Evolutionary conservation across 2,329 filamentous ascomycete genomes (phyloP), one percentile per base, ranked within the genome.

Genomic region (Aspergillus sp.): DNA sequence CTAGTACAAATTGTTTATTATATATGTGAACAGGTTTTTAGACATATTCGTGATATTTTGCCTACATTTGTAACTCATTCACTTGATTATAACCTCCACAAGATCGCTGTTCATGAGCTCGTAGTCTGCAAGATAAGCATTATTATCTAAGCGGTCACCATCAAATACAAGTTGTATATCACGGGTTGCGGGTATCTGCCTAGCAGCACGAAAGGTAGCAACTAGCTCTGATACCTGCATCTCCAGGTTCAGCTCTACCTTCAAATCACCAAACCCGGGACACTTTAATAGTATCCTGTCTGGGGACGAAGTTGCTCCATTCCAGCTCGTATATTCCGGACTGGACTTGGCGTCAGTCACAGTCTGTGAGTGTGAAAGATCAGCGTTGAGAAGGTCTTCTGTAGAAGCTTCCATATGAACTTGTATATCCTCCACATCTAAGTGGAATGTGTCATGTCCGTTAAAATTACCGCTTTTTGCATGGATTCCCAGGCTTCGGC

Each of bases 381-480:
- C 30, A 57, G 19, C 21, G 19, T 42, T 38, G 23, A 59, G 44
- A 30, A 75, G 54, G 10, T 89, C 86, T 7, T 86, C 80, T 0
- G 90, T 94, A 84, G 90, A 91, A 6, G 89, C 90, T 73, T 93
- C 88, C 64, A 96, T 82, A 65, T 89, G 84, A n/a, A 96, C 83
- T 56, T 84, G 83, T 7, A 81, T 76, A 11, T 82, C 80, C 23
- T 83, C 81, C 25, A 84, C 82, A 3, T 80, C 75, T 56, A 71
- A 66, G 19, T 84, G 83, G 1, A 83, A 82, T 21, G 81, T 80
- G 5, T 82, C 74, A 21, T 70, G 68, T 66, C 56, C 72, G 71
- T 42, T 76, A 73, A 58, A 75, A n/a, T 23, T 77, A 30, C 76
- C 70, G 2, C 69, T 66, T 56, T 81, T 78, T 3, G 81, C 69